Percentiles rank a stretch among this genome's conserved stretches.
Conservation (phyloP, 257 asterid species). For the Misopates orontium region DNA sequence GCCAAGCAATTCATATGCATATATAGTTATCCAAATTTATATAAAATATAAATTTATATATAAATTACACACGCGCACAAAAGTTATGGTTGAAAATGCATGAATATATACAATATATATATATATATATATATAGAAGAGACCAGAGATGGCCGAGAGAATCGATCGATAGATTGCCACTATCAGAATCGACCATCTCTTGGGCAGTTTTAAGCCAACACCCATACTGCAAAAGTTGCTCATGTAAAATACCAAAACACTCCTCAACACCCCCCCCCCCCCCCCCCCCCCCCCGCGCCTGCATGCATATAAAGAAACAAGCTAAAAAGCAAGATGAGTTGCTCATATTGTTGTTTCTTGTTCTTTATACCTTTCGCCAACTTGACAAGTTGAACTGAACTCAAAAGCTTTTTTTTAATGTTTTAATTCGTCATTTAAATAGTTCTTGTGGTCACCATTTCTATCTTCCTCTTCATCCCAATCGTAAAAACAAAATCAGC, state of each 20-base stretch:
- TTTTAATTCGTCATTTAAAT: too few species aligned
- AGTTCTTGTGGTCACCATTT: slow-evolving; percentile 3
- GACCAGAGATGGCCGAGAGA: not conserved
- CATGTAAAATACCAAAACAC: too few species aligned
- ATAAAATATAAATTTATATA: too few species aligned
- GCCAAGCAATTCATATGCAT: not conserved
- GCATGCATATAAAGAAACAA: not conserved
- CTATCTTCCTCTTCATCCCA: not conserved
- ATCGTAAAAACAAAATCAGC: not conserved
- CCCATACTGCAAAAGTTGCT: slow-evolving; percentile 15
- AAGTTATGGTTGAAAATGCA: not conserved
- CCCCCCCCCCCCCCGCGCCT: too few species aligned
- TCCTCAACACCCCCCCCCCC: too few species aligned
- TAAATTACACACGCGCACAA: too few species aligned
- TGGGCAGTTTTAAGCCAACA: too few species aligned
- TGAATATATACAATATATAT: too few species aligned
- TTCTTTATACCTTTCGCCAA: too few species aligned
- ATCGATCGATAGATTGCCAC: not conserved
- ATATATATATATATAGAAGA: too few species aligned
- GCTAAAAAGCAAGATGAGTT: not conserved
- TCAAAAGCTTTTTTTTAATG: not conserved
- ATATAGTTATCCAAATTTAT: too few species aligned
- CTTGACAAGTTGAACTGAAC: slow-evolving; percentile 16
- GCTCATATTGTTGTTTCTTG: not conserved
- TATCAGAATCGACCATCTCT: too few species aligned